Evolutionary conservation across 2,329 filamentous ascomycete genomes (phyloP).

Genomic region (Sarocladiaceae sp.): DNA sequence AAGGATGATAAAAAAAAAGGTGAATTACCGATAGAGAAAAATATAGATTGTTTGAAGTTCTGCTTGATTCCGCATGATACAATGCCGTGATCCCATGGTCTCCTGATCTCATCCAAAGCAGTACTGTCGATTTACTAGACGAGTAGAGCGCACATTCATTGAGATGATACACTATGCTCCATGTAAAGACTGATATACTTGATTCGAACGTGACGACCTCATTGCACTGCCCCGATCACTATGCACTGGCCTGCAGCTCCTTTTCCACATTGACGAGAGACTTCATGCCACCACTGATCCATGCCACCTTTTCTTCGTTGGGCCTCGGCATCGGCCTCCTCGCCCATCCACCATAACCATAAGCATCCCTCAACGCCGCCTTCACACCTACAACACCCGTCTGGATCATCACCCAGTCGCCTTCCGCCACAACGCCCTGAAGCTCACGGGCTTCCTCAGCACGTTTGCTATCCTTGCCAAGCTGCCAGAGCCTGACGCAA

Average conservation of each 20-base stretch:
- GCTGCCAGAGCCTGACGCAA: slow-evolving; percentile 54
- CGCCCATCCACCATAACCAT: slow-evolving; percentile 55
- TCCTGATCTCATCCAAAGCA: too few species aligned
- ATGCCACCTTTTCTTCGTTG: slow-evolving; percentile 11
- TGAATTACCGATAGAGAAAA: neutral
- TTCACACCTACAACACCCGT: slow-evolving; percentile 68
- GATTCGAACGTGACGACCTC: too few species aligned
- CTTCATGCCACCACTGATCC: slow-evolving; percentile 15
- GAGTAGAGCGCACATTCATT: too few species aligned
- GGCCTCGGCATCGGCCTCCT: slow-evolving; percentile 21
- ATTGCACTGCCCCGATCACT: neutral
- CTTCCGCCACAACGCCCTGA: slow-evolving; percentile 60
- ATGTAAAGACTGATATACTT: too few species aligned
- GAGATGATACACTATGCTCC: too few species aligned
- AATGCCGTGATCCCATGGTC: too few species aligned
- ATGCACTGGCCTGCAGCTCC: slow-evolving; percentile 10
- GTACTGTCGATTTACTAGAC: too few species aligned
- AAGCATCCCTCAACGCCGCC: slow-evolving; percentile 59
- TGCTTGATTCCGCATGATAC: neutral
- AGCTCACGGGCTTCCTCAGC: slow-evolving; percentile 53
- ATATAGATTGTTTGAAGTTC: neutral
- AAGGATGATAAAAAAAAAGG: too few species aligned
- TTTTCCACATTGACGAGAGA: slow-evolving; percentile 17
- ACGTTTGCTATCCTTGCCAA: slow-evolving; percentile 49
- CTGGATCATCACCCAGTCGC: slow-evolving; percentile 67